These are phyloP conservation scores for Tolypocladium amazonense DNA, from an alignment of 2,329 filamentous ascomycete species.

Conservation along the genomic window DNA sequence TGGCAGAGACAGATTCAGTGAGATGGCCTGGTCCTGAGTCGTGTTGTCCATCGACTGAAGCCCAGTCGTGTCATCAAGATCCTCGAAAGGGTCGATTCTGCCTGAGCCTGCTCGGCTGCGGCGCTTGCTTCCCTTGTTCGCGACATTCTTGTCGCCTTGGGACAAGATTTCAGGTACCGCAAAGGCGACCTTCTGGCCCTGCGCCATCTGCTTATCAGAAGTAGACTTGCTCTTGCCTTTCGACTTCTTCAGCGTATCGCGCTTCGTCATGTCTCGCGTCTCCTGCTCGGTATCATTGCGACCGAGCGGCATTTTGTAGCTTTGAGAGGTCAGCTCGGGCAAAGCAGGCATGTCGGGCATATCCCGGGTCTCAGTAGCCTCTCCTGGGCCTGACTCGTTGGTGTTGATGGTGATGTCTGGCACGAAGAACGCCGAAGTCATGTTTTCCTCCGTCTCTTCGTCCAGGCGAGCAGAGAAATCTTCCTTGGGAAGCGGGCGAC, in stretches of 20 bases:
- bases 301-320: conserved; percentile 14
- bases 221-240: conserved; percentile 15
- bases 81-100: conserved; percentile 14
- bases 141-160: conserved; percentile 17
- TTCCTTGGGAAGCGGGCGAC: conserved; percentile 25
- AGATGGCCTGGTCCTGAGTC: conserved; percentile 22
- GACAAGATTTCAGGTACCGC: conserved; percentile 26
- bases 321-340: conserved; percentile 22
- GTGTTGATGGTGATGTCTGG: conserved; percentile 46
- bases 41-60: conserved; percentile 21
- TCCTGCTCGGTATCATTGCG: conserved; percentile 18
- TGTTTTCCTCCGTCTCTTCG: conserved; percentile 36
- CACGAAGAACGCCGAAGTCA: conserved; percentile 49
- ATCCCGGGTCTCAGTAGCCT: conserved; percentile 22
- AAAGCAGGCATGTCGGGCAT: conserved; percentile 15
- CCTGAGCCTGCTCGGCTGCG: conserved; percentile 7
- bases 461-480: conserved; percentile 23
- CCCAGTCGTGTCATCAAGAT: conserved; percentile 24
- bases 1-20: conserved; percentile 18
- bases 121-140: conserved; percentile 33
- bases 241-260: conserved; percentile 15
- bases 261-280: conserved; percentile 16
- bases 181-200: conserved; percentile 29
- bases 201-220: conserved; percentile 11
- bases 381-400: conserved; percentile 19